A percentile compares a stretch with the other conserved stretches of the same genome.
Evolutionary conservation across 2,329 filamentous ascomycete species (phyloP).

Genomic region (Colletotrichum tamarilloi): DNA sequence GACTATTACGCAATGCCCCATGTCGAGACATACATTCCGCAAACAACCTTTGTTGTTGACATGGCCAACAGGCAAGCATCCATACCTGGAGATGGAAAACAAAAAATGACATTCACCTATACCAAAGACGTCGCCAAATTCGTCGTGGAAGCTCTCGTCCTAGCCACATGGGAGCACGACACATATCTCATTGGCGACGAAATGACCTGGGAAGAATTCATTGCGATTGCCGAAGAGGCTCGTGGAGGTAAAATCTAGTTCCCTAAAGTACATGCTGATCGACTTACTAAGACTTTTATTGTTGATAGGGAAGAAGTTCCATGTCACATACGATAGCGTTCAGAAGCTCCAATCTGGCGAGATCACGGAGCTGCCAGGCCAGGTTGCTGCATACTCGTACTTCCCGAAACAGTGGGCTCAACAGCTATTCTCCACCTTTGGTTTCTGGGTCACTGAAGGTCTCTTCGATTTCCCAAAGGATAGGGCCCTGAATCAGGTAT

Average conservation of each 20-base stretch:
- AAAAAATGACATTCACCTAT: conserved; percentile 17
- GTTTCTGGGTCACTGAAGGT: conserved; percentile 24
- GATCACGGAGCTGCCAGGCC: conserved; percentile 41
- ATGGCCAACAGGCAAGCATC: background rate
- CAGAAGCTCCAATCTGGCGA: conserved; percentile 44
- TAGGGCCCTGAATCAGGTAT: too few relatives aligned
- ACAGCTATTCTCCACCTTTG: conserved; percentile 16
- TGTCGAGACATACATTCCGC: conserved; percentile 33
- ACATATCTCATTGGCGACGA: conserved; percentile 45
- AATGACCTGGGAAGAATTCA: conserved; percentile 49
- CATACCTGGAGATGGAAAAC: conserved; percentile 21
- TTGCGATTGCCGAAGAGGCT: conserved; percentile 48
- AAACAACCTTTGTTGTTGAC: background rate
- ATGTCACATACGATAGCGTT: conserved; percentile 41
- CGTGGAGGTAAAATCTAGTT: too few relatives aligned
- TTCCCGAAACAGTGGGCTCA: conserved; percentile 31
- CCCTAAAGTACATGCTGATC: too few relatives aligned
- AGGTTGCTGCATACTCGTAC: conserved; percentile 14
- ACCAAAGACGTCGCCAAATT: conserved; percentile 41
- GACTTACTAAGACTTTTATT: too few relatives aligned
- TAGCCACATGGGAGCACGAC: conserved; percentile 51
- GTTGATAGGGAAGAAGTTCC: too few relatives aligned
- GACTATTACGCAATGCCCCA: conserved; percentile 43
- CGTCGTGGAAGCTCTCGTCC: conserved; percentile 48
- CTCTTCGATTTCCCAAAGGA: conserved; percentile 19